phyloP scores from a whole-genome alignment of 306 rosid species.

The Bauhinia variegata region DNA sequence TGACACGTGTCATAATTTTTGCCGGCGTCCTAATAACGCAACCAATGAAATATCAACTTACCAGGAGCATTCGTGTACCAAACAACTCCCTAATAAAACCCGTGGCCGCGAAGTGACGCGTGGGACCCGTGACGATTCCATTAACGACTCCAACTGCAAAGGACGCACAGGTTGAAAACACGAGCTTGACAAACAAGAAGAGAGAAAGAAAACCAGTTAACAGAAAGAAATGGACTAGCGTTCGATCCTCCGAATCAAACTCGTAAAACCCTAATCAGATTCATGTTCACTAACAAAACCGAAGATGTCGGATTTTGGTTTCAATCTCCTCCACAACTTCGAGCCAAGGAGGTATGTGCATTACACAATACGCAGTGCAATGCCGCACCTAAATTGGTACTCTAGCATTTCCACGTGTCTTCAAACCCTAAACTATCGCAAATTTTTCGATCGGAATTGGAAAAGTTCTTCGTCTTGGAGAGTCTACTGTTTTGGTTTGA shows the following conservation, averaged over 20 bases:
- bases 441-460: slow-evolving; percentile 37
- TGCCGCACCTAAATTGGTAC: background rate
- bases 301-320: slow-evolving; percentile 58
- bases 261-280: slow-evolving; percentile 30
- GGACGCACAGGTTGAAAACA: no score
- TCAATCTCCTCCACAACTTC: slow-evolving; percentile 58
- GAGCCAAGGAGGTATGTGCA: slow-evolving; percentile 53
- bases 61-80: no score
- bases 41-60: no score
- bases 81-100: no score
- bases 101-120: background rate
- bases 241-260: slow-evolving; percentile 38
- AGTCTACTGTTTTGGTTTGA: slow-evolving; percentile 11
- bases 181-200: background rate
- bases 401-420: slow-evolving; percentile 48
- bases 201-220: slow-evolving; percentile 12
- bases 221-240: slow-evolving; percentile 21
- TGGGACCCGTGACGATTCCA: background rate
- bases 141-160: background rate
- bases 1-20: no score
- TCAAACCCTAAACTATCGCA: slow-evolving; percentile 35
- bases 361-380: background rate
- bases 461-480: slow-evolving; percentile 38
- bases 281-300: slow-evolving; percentile 34
- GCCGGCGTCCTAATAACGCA: no score